Conservation (phyloP, 2,329 filamentous ascomycete species). For the Aspergillus floridensis region DNA sequence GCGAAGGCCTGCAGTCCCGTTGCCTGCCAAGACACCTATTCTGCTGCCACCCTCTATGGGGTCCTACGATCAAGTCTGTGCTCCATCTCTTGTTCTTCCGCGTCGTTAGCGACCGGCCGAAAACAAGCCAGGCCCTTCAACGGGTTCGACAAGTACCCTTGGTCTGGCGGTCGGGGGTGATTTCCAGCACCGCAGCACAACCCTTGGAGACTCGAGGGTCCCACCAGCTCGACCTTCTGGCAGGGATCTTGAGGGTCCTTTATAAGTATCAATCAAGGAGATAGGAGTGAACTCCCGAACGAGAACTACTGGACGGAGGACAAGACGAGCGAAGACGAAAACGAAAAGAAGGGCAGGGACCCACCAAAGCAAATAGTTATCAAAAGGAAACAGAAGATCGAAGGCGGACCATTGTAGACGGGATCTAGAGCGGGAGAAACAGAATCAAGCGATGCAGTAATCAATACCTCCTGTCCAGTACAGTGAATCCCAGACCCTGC, state of each 20-base stretch:
- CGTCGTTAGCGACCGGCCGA: slow-evolving; percentile 11
- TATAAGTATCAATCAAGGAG: too few species aligned
- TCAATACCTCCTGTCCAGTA: background rate
- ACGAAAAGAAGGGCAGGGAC: background rate
- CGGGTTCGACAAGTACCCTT: background rate
- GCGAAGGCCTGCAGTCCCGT: slow-evolving; percentile 14
- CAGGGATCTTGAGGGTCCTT: background rate
- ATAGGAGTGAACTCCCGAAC: background rate
- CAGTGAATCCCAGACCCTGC: background rate
- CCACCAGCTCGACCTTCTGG: background rate
- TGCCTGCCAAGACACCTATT: slow-evolving; percentile 15
- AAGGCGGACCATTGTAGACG: background rate
- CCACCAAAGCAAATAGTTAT: background rate
- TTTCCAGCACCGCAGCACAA: background rate
- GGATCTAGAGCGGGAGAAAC: background rate
- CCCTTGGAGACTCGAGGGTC: background rate
- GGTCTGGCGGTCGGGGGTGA: background rate
- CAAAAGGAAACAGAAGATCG: background rate
- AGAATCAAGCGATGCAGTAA: background rate
- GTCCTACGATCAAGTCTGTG: slow-evolving; percentile 17
- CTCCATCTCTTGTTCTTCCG: background rate
- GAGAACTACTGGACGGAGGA: background rate
- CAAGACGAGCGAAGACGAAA: background rate
- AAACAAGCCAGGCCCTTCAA: background rate
- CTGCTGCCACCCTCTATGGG: slow-evolving; percentile 11